Evolutionary conservation across 164 flowering plant species (phyloP), one percentile per base, ranked within the genome.

Genomic region (Saururus chinensis): DNA sequence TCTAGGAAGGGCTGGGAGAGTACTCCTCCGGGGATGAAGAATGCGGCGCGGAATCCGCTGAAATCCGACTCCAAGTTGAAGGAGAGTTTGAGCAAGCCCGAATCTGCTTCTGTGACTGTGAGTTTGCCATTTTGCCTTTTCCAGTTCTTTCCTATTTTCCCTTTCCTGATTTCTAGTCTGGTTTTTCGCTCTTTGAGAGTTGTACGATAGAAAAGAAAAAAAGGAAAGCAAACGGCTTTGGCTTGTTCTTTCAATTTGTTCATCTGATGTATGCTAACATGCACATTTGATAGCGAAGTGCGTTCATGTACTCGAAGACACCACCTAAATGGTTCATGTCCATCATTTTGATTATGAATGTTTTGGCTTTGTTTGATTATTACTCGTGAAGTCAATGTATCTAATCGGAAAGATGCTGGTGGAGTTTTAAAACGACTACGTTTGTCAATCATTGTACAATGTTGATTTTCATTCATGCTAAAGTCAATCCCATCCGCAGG

Each of bases 1-100:
- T 26, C 83, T 48, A 73, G 60, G 59, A 73, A 61, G 22, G 56
- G 22, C 19, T 82, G 86, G 84, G 82, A 79, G 55, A 60, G 37
- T 30, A 61, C 64, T 56, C 66, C 67, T 56, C 66, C 67, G 0
- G 65, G 57, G 3, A 53, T 63, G 14, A 55, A 40, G 22, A 45
- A 66, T 4, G 22, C 56, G 30, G 61, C 67, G 26, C 62, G 37
- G 26, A 30, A 30, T 30, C 37, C 37, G 37, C 57, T 58, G 26
- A 74, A 63, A 23, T 23, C 49, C 35, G 63, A 60, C 37, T 19
- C 25, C 13, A 62, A 52, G 51, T 64, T 63, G 35, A 69, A 65
- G 62, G 65, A 40, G 37, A 63, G 51, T 5, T 58, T 53, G 4
- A 41, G 42, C 57, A 56, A 61, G 45, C 25, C 61, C 9, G 19